Base-by-base conservation (phyloP, 495 filamentous ascomycete species). In the Diplogelasinospora grovesii region DNA sequence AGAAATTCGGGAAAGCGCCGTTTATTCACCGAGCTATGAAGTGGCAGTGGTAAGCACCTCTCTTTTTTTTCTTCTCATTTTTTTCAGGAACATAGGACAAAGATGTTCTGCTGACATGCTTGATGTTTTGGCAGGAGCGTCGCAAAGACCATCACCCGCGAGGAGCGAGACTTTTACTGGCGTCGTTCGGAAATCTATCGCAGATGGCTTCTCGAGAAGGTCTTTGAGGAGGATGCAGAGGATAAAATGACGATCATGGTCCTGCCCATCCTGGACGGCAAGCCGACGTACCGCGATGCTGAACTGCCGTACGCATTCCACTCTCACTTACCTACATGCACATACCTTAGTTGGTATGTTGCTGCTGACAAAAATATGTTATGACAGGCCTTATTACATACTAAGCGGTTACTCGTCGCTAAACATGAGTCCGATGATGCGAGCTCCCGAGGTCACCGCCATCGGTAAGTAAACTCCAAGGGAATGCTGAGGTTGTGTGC, bases 361-460 rank as follows among this genome's bases (percentile, higher is more conserved):
- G 15, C 24, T 39, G 22, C 20, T 19, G 25, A 25, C 37, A 29
- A 4, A 21, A n/a, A n/a, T n/a, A n/a, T n/a, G 3, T 30, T 22
- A 9, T 32, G 7, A 31, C 18, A 41, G 40, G 15, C 30, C 30
- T 11, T 43, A 35, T 26, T 25, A 10, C 7, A n/a, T 36, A 16
- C 31, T 43, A 32, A 36, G 31, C 31, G 40, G 40, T 7, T 43
- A 35, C 22, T 24, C 40, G 6, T 8, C 40, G 8, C 23, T 43
- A 2, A 35, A 43, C 22, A 36, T 43, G 20, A 35, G 30, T 8
- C 31, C 31, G 5, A 43, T 43, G 21, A 27, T 19, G 22, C 8
- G 30, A 18, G 19, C 40, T 5, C 40, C 40, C 21, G 40, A 43
- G 14, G 31, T 43, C 22, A 43, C 31, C 6, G 40, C 40, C 8